These are phyloP conservation scores for Chaetomium sp. DNA, from an alignment of 2,329 filamentous ascomycete species.

Conservation along the genomic window DNA sequence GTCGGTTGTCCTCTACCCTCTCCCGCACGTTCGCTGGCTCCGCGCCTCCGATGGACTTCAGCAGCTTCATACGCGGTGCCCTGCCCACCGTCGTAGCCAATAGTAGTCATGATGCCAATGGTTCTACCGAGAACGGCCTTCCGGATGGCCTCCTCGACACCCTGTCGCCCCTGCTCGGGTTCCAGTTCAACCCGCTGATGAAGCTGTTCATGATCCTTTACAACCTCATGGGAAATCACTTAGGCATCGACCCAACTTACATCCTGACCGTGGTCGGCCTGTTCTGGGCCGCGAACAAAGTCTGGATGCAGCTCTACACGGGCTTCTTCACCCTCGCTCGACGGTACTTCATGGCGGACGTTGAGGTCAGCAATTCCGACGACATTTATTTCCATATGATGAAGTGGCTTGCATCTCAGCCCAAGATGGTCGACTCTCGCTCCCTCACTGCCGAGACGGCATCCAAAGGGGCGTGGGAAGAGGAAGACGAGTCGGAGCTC, in stretches of 20 bases:
- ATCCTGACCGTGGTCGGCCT: conserved; percentile 51
- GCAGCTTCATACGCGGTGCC: conserved; percentile 30
- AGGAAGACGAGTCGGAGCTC: conserved; percentile 51
- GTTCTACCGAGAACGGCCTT: conserved; percentile 26
- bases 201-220: conserved; percentile 49
- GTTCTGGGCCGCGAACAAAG: conserved; percentile 50
- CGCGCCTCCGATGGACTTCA: conserved; percentile 35
- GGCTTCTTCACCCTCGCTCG: conserved; percentile 41
- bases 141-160: conserved; percentile 44
- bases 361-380: conserved; percentile 58
- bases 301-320: conserved; percentile 43
- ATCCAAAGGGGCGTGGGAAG: conserved; percentile 59
- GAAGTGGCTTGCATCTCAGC: conserved; percentile 59
- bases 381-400: conserved; percentile 62
- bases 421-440: conserved; percentile 53
- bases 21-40: not conserved
- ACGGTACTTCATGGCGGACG: conserved; percentile 53
- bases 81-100: conserved; percentile 34
- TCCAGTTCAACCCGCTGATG: conserved; percentile 46
- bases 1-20: not conserved
- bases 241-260: conserved; percentile 54
- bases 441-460: conserved; percentile 59
- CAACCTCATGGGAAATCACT: conserved; percentile 46
- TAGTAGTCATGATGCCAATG: conserved; percentile 26
- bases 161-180: conserved; percentile 50